These are phyloP conservation scores for Arachnomyces sp. DNA, from an alignment of 2,329 filamentous ascomycete genomes.

Conservation along the genomic window DNA sequence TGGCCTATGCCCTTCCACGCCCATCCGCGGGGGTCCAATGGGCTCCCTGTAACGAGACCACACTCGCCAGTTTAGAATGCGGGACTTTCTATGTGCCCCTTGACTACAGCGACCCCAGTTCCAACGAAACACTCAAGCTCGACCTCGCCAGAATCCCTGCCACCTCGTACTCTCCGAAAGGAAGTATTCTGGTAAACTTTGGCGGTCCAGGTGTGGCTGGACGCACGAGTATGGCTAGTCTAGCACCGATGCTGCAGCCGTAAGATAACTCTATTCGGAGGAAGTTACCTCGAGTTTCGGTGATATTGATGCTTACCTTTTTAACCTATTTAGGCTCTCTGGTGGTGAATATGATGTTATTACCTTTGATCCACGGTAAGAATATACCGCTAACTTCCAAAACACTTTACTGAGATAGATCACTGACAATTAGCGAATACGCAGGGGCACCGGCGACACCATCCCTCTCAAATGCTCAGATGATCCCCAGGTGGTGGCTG, in stretches of 20 bases:
- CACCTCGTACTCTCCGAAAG: slow-evolving; percentile 20
- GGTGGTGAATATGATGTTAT: slow-evolving; percentile 14
- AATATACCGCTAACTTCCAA: too few relatives aligned
- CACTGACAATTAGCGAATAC: background rate
- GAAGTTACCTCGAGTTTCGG: background rate
- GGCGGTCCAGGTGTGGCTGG: slow-evolving; percentile 24
- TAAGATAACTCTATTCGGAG: background rate
- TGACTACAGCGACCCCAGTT: slow-evolving; percentile 23
- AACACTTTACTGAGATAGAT: background rate
- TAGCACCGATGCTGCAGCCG: slow-evolving; percentile 1
- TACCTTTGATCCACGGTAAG: slow-evolving; percentile 11
- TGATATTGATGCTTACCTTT: slow-evolving; percentile 1
- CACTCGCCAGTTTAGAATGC: slow-evolving; percentile 15
- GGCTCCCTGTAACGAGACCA: background rate
- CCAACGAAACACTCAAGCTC: slow-evolving; percentile 18
- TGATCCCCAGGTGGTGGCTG: background rate
- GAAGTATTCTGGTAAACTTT: slow-evolving; percentile 27
- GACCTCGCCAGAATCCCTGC: slow-evolving; percentile 22
- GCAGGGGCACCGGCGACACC: slow-evolving; percentile 10
- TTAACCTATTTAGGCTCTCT: slow-evolving; percentile 1
- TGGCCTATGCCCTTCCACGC: background rate
- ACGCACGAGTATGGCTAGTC: slow-evolving; percentile 2
- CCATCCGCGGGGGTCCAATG: background rate
- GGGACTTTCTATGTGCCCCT: slow-evolving; percentile 27
- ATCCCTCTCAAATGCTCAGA: slow-evolving; percentile 13